A percentile compares a stretch with the other conserved stretches of the same genome.
Evolutionary conservation across 352 stramenopile species (phyloP).

Genomic region (Thalassiosira livingstoniorum): DNA sequence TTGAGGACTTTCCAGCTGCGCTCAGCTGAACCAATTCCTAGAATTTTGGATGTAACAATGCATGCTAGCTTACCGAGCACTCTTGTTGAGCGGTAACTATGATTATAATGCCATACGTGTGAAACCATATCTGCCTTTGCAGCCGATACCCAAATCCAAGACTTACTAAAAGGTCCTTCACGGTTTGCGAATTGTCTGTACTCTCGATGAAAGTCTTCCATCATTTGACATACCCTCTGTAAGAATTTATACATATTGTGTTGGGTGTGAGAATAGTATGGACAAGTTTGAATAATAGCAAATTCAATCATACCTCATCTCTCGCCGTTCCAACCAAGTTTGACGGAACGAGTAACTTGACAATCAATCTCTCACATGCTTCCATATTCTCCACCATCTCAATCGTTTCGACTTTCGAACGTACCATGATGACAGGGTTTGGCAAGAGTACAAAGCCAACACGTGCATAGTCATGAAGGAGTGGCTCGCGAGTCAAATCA

Average conservation of each 20-base stretch:
- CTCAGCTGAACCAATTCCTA: conserved; percentile 28
- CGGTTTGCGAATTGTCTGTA: not conserved
- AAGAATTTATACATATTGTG: not conserved
- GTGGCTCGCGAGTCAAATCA: not conserved
- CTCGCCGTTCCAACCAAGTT: not conserved
- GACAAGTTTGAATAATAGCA: too few species aligned
- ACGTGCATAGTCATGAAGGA: conserved; percentile 27
- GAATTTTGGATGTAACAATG: conserved; percentile 31
- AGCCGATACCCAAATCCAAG: conserved; percentile 26
- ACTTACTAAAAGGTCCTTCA: not conserved
- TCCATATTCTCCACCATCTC: not conserved
- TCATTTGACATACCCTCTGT: not conserved
- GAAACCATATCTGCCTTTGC: not conserved
- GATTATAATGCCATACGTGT: conserved; percentile 23
- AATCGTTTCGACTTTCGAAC: conserved; percentile 7
- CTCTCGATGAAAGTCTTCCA: not conserved
- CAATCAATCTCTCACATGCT: conserved; percentile 18
- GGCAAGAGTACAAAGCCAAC: conserved; percentile 22
- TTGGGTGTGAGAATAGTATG: not conserved
- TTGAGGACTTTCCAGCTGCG: conserved; percentile 30
- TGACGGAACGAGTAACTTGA: conserved; percentile 11
- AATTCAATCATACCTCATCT: not conserved
- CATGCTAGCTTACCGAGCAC: conserved; percentile 26
- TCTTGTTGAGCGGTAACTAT: conserved; percentile 7
- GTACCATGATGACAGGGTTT: conserved; percentile 23